These are phyloP conservation scores for Epichloe sibirici DNA, from an alignment of 2,329 filamentous ascomycete species.

Conservation along the genomic window DNA sequence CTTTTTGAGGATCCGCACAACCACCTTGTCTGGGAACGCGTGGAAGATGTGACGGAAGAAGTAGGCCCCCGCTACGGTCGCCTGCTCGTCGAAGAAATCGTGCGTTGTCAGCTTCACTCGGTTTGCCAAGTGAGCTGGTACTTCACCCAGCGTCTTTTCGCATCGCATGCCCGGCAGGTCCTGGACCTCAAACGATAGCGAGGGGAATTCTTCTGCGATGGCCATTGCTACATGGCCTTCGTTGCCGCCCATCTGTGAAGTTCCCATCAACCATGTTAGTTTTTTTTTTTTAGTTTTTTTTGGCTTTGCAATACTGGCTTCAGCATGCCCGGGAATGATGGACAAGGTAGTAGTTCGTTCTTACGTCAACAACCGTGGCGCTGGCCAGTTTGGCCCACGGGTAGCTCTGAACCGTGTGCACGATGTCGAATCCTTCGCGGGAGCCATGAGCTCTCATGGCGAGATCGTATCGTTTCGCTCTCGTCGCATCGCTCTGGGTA, in stretches of 20 bases:
- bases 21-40: slow-evolving; percentile 39
- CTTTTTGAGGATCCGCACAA: slow-evolving; percentile 28
- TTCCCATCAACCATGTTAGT: no score
- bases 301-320: background rate
- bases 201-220: slow-evolving; percentile 13
- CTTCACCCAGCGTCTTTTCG: slow-evolving; percentile 17
- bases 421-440: slow-evolving; percentile 12
- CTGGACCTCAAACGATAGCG: slow-evolving; percentile 33
- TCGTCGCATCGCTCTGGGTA: slow-evolving; percentile 14
- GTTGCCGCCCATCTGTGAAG: slow-evolving; percentile 14
- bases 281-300: background rate
- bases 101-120: slow-evolving; percentile 30
- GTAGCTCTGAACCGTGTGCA: slow-evolving; percentile 12
- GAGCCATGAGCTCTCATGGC: slow-evolving; percentile 19
- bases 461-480: slow-evolving; percentile 18
- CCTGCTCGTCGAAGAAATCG: slow-evolving; percentile 41
- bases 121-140: slow-evolving; percentile 19
- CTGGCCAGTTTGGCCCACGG: slow-evolving; percentile 14
- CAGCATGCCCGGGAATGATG: background rate
- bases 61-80: slow-evolving; percentile 38
- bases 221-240: slow-evolving; percentile 14
- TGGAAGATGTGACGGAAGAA: slow-evolving; percentile 43
- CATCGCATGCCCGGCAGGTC: slow-evolving; percentile 31
- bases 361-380: slow-evolving; percentile 16
- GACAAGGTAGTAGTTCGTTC: background rate